Percentiles rank a stretch among this genome's conserved stretches.
Conservation (phyloP, 352 stramenopile species). For the Achlya hypogyna region DNA sequence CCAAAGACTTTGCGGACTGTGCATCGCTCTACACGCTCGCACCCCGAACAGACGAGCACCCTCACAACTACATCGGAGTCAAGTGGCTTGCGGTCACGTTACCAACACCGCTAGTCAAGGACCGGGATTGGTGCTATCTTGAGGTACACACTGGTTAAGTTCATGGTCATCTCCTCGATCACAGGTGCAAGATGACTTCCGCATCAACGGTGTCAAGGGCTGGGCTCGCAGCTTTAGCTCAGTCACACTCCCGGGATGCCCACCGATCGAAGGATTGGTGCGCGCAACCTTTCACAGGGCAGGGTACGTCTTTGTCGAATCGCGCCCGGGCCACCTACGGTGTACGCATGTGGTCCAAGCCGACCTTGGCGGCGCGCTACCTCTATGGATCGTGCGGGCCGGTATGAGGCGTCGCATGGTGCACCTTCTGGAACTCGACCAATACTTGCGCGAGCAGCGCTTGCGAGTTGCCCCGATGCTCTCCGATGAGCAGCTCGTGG, state of each 20-base stretch:
- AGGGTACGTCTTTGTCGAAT: slow-evolving; percentile 71
- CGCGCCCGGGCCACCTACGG: background rate
- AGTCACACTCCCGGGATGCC: slow-evolving; percentile 46
- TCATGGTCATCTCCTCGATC: background rate
- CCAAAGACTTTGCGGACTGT: slow-evolving; percentile 55
- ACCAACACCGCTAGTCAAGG: slow-evolving; percentile 59
- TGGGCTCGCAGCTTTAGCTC: slow-evolving; percentile 53
- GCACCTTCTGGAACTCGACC: background rate
- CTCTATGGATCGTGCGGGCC: slow-evolving; percentile 1
- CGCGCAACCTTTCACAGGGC: slow-evolving; percentile 64
- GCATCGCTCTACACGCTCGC: slow-evolving; percentile 68
- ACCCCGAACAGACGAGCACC: slow-evolving; percentile 49
- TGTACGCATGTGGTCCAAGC: background rate
- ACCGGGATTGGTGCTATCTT: slow-evolving; percentile 74
- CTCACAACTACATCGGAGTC: slow-evolving; percentile 67
- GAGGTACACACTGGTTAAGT: background rate
- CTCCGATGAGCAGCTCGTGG: background rate
- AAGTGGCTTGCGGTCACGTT: slow-evolving; percentile 77
- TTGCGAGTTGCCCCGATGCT: background rate
- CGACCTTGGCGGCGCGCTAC: background rate
- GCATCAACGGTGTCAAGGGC: slow-evolving; percentile 35
- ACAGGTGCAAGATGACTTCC: slow-evolving; percentile 80
- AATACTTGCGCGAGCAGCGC: background rate
- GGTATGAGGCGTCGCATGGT: slow-evolving; percentile 7
- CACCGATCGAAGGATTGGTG: slow-evolving; percentile 54